Evolutionary conservation across 192 early-diverging fungal genomes (phyloP).

Genomic region (Fimicolochytrium jonesii): DNA sequence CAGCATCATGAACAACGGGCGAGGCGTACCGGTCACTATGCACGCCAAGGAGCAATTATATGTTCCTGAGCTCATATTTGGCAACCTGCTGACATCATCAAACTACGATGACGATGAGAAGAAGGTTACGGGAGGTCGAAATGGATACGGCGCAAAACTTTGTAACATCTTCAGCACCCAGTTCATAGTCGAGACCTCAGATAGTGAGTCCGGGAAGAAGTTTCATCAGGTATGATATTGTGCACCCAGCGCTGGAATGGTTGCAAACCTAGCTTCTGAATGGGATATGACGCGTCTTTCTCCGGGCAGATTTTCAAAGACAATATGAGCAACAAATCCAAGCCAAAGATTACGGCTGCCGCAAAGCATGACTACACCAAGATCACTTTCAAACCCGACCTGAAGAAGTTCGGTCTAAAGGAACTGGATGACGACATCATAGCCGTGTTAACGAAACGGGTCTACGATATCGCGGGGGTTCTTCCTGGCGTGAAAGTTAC

Average conservation of each 20-base stretch:
- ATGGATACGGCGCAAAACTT: conserved; percentile 83
- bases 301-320: conserved; percentile 58
- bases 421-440: conserved; percentile 79
- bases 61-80: conserved; percentile 97
- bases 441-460: conserved; percentile 82
- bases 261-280: too few relatives aligned
- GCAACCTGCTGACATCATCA: conserved; percentile 91
- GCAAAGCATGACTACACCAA: conserved; percentile 76
- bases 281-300: too few relatives aligned
- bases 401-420: conserved; percentile 82
- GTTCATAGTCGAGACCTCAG: conserved; percentile 89
- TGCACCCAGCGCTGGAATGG: too few relatives aligned
- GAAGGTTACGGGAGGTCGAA: conserved; percentile 92
- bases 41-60: conserved; percentile 85
- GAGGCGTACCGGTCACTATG: conserved; percentile 88
- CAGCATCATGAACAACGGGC: conserved; percentile 88
- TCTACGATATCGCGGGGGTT: conserved; percentile 90
- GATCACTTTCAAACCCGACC: conserved; percentile 94
- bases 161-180: conserved; percentile 96
- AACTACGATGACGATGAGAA: conserved; percentile 96
- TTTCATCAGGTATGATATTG: conserved; percentile 80
- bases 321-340: conserved; percentile 82
- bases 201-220: conserved; percentile 61
- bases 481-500: conserved; percentile 76
- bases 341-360: conserved; percentile 71